These are phyloP conservation scores for Fusarium penzigii DNA, from an alignment of 2,329 filamentous ascomycete genomes.

Conservation along the genomic window DNA sequence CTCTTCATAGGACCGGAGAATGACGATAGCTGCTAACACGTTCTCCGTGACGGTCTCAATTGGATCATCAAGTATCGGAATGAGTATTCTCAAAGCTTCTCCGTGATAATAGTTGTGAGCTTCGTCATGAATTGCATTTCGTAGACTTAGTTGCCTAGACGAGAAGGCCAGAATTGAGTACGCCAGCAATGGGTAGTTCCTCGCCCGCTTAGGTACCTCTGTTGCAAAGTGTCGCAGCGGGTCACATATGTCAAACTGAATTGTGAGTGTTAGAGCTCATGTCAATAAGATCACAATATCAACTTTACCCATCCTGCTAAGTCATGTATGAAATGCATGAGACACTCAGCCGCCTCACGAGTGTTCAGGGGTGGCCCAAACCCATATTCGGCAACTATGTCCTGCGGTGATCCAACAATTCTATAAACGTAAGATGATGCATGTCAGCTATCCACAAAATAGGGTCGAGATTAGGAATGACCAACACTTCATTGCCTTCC, in stretches of 20 bases:
- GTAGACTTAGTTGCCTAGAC: constrained; percentile 22
- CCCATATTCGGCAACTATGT: constrained; percentile 14
- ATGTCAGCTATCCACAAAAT: no score
- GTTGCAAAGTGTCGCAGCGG: constrained; percentile 41
- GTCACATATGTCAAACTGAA: constrained; percentile 44
- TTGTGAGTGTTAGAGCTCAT: no score
- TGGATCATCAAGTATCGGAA: constrained; percentile 38
- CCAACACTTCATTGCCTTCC: no score
- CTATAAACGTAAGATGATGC: no score
- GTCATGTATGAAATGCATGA: constrained; percentile 23
- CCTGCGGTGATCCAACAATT: not conserved
- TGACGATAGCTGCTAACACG: constrained; percentile 40
- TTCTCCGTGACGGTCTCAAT: constrained; percentile 38
- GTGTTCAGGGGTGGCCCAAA: constrained; percentile 16
- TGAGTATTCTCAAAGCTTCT: constrained; percentile 41
- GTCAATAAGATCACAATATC: no score
- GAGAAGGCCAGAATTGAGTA: constrained; percentile 31
- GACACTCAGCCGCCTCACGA: constrained; percentile 16
- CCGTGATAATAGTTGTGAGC: constrained; percentile 43
- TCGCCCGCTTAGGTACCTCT: constrained; percentile 42
- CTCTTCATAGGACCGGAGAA: constrained; percentile 42
- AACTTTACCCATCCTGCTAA: constrained; percentile 15
- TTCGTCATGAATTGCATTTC: constrained; percentile 23
- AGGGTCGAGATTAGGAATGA: no score
- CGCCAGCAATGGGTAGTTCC: constrained; percentile 39